Evolutionary conservation across 352 stramenopile genomes (phyloP), one percentile per base, ranked within the genome.

Genomic region (Phytophthora kernoviae): DNA sequence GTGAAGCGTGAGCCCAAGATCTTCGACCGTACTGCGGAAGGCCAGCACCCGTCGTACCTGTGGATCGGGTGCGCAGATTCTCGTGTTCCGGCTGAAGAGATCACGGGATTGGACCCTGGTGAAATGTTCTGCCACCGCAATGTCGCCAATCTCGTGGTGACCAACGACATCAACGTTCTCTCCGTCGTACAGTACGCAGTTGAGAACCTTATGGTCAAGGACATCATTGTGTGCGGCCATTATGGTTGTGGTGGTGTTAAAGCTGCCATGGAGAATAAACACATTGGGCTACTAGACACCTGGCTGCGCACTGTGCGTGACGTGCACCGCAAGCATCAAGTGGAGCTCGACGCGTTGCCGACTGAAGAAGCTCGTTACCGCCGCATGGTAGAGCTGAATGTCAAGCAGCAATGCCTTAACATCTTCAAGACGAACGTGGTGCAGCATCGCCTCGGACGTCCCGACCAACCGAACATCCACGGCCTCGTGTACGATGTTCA

Each of bases 111-210:
- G 5, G 65, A 89, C 9, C 78, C 81, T 2, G 91, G 91, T 14
- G 77, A 94, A 60, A 75, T 97, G 54, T 97, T 97, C 65, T 89
- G 96, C 37, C 87, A 96, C 63, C 87, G 91, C 34, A 97, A 97
- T 57, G 72, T 96, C 2, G 86, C 86, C 21, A 96, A 96, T 63
- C 46, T 91, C 5, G 79, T 89, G 22, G 75, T 86, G 3, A 69
- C 54, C n/a, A 87, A 86, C 62, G 77, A 90, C 49, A 69, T 91
- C 40, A 90, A 80, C 67, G 81, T 79, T n/a, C 64, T 87, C 10
- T 79, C 76, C 1, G 73, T 87, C 26, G 66, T 88, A 21, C 77
- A 91, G 53, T 91, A 87, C 58, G 90, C 87, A 8, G 87, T 98
- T 20, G 88, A 96, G 54, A 77, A 90, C 21, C 75, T 98, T 20